Evolutionary conservation across 1,284 basidiomycete genomes (phyloP).

Genomic region (Ceratobasidium theobromae): DNA sequence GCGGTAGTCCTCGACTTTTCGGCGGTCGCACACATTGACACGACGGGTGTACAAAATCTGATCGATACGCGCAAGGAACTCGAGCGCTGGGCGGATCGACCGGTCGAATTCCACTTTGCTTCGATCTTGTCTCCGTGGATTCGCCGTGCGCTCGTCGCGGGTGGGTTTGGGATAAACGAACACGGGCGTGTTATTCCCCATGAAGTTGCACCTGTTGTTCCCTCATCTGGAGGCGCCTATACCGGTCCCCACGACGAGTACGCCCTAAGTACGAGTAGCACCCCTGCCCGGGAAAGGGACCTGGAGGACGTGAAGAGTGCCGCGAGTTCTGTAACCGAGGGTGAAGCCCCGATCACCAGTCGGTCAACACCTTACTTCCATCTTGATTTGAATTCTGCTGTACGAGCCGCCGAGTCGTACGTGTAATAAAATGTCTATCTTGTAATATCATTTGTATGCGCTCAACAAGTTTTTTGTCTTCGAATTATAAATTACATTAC

Average conservation of each 20-base stretch:
- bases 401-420: conserved; percentile 62
- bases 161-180: conserved; percentile 74
- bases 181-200: conserved; percentile 48
- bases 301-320: conserved; percentile 38
- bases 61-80: conserved; percentile 86
- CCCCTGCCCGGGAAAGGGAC: conserved; percentile 43
- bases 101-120: conserved; percentile 90
- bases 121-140: conserved; percentile 93
- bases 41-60: conserved; percentile 87
- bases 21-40: conserved; percentile 78
- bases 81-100: conserved; percentile 81
- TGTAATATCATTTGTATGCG: conserved; percentile 1
- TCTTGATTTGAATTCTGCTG: conserved; percentile 73
- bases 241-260: conserved; percentile 36
- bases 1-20: conserved; percentile 94
- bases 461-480: not conserved
- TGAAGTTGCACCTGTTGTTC: conserved; percentile 75
- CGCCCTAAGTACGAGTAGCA: conserved; percentile 29
- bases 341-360: conserved; percentile 49
- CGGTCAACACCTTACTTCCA: conserved; percentile 81
- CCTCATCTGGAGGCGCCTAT: conserved; percentile 46
- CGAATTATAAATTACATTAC: not conserved
- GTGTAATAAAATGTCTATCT: not conserved
- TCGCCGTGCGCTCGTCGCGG: conserved; percentile 82
- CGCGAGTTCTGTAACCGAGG: conserved; percentile 34